Conservation (phyloP, 2,329 filamentous ascomycete genomes). For the Botrytis porri region DNA sequence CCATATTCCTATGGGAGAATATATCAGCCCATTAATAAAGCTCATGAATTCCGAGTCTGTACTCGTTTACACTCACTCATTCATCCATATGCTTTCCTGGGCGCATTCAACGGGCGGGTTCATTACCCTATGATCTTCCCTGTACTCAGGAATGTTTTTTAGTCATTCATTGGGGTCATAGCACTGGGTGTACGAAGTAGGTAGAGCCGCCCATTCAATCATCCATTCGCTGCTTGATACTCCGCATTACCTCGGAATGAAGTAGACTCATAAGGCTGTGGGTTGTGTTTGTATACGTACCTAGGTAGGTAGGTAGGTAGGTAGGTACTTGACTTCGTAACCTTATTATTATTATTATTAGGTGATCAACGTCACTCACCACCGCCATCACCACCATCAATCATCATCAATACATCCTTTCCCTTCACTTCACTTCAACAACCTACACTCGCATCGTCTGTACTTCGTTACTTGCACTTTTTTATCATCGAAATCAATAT, state of each 20-base stretch:
- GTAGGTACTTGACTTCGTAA: not conserved
- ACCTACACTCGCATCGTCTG: constrained; percentile 2
- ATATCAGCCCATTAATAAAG: not conserved
- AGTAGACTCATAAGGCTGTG: not conserved
- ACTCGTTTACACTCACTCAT: not conserved
- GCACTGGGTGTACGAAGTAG: not conserved
- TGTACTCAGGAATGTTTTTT: not conserved
- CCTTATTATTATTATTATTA: too few relatives aligned
- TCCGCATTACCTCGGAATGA: too few relatives aligned
- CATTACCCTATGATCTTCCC: not conserved
- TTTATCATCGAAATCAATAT: not conserved
- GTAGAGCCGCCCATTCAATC: too few relatives aligned
- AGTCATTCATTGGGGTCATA: not conserved
- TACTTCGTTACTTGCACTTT: not conserved
- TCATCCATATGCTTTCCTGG: not conserved
- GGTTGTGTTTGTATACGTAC: not conserved
- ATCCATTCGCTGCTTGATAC: not conserved
- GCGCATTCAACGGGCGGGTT: not conserved
- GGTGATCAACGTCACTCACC: not conserved
- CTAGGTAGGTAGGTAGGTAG: not conserved
- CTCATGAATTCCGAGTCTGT: not conserved
- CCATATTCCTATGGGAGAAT: not conserved
- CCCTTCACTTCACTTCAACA: not conserved
- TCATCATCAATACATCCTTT: not conserved
- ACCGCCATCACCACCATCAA: not conserved